Base-by-base conservation (phyloP, 306 rosid genomes). In the Pyrus pyrifolia region DNA sequence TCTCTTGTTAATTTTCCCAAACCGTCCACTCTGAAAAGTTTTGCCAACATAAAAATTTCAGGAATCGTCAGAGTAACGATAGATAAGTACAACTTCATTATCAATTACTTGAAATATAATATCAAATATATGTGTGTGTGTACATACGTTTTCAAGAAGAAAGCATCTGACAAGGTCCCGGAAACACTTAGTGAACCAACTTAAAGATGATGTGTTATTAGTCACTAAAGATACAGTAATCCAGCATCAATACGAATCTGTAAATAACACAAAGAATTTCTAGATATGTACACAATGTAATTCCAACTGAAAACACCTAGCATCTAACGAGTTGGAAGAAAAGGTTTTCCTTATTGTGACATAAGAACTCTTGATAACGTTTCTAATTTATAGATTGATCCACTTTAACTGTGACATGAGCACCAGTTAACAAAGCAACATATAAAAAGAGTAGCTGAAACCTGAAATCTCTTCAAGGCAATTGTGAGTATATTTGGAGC, bases 381-480 rank as follows among this genome's bases (percentile, higher is more conserved):
- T 51, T 30, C 22, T 21, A 27, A 11, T 13, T 22, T 12, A 71
- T 15, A 59, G 42, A 63, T 51, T 5, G 55, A 46, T 62, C 18
- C 14, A 70, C 13, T 44, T 58, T 61, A 46, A 21, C 15, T 22
- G 76, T 29, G 25, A 63, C 17, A 22, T 10, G 13, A 23, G 69
- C 30, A 65, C 8, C 66, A 75, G 76, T n/a, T 77, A 67, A 75
- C 22, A 19, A 35, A 76, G 53, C 22, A 58, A 65, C 14, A 79
- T 6, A 25, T 35, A 53, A 79, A 70, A 80, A 75, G 70, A 76
- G 52, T 15, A 76, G 76, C 44, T 80, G 83, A 46, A 78, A 96
- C 99, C 99, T 96, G 98, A 86, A 96, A 96, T 92, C 99, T 92
- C 82, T 96, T 96, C 59, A 96, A 86, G 81, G 99, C 98, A 79